These are phyloP conservation scores for Thielaviopsis musarum DNA, from an alignment of 2,329 filamentous ascomycete genomes.

Conservation along the genomic window DNA sequence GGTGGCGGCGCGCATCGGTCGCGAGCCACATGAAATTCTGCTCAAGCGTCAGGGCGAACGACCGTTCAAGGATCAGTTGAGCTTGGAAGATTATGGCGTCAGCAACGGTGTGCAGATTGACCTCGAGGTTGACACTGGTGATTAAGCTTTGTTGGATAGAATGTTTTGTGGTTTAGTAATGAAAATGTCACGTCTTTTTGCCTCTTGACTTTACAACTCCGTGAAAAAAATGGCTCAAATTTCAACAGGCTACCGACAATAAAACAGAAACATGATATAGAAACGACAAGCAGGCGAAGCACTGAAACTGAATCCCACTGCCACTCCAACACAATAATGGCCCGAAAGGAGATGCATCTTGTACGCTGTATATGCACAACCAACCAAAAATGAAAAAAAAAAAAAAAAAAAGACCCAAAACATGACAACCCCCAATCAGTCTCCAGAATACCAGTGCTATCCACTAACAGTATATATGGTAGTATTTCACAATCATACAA, in stretches of 20 bases:
- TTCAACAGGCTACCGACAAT: too few species aligned
- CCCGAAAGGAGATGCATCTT: background rate
- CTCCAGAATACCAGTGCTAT: too few species aligned
- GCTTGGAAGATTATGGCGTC: constrained; percentile 82
- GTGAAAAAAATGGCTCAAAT: too few species aligned
- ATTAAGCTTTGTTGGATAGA: constrained; percentile 23
- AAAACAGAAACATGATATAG: too few species aligned
- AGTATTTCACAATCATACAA: background rate
- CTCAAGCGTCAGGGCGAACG: constrained; percentile 81
- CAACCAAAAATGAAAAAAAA: background rate
- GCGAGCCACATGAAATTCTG: constrained; percentile 80
- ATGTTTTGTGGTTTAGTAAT: background rate
- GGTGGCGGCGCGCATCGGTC: constrained; percentile 76
- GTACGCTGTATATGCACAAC: background rate
- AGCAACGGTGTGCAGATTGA: constrained; percentile 68
- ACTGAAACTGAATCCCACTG: background rate
- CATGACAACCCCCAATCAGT: background rate
- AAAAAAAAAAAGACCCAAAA: constrained; percentile 9
- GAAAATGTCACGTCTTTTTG: too few species aligned
- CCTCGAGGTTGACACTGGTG: constrained; percentile 43
- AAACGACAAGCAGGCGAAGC: too few species aligned
- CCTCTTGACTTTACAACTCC: too few species aligned
- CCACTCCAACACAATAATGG: background rate
- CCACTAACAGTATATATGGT: too few species aligned
- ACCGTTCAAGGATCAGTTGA: constrained; percentile 84